These are phyloP conservation scores for Stenocarpella maydis DNA, from an alignment of 2,329 filamentous ascomycete species.

Conservation along the genomic window DNA sequence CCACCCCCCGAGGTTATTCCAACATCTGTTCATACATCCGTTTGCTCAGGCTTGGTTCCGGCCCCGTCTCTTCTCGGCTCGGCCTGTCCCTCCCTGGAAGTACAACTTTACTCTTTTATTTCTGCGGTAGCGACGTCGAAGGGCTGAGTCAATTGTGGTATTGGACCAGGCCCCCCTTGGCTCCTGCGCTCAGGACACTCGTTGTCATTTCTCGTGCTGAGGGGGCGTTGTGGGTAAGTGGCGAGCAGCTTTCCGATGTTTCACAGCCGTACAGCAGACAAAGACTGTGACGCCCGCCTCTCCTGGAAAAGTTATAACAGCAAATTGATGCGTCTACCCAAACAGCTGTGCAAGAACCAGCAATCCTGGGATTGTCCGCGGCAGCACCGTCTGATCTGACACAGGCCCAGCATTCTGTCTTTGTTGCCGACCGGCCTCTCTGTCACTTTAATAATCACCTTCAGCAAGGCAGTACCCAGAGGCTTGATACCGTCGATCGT, in stretches of 20 bases:
- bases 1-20: constrained; percentile 16
- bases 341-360: constrained; percentile 13
- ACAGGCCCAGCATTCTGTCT: constrained; percentile 20
- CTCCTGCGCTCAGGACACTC: constrained; percentile 29
- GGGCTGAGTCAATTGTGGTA: background rate
- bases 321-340: constrained; percentile 26
- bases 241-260: constrained; percentile 44
- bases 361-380: constrained; percentile 23
- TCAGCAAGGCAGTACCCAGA: constrained; percentile 11
- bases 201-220: constrained; percentile 11
- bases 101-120: background rate
- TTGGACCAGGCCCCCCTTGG: background rate
- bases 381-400: constrained; percentile 20
- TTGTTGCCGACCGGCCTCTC: constrained; percentile 30
- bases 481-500: constrained; percentile 21
- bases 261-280: constrained; percentile 44
- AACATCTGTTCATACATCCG: background rate
- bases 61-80: background rate
- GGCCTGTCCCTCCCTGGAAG: background rate
- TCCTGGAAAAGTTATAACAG: constrained; percentile 25
- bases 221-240: constrained; percentile 37
- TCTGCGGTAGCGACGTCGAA: background rate
- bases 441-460: constrained; percentile 24
- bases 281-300: constrained; percentile 41
- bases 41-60: background rate